phyloP scores from a whole-genome alignment of 2,329 filamentous ascomycete genomes.

The Cadophora sp. region DNA sequence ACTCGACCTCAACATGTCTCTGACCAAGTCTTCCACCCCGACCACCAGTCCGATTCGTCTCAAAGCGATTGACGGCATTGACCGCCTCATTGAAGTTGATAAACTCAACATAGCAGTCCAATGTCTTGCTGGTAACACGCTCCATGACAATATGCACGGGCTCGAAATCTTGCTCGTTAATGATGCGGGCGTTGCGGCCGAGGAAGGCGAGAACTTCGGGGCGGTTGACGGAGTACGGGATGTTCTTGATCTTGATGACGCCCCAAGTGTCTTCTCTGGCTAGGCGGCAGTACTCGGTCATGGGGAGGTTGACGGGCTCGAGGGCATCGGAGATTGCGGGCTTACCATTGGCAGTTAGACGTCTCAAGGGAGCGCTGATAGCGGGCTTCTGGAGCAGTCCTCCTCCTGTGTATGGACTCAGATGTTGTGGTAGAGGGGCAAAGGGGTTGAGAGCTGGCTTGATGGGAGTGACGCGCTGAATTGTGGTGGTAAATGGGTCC shows the following conservation, averaged over 20 bases:
- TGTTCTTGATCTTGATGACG: conserved; percentile 49
- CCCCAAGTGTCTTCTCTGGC: conserved; percentile 40
- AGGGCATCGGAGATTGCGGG: conserved; percentile 41
- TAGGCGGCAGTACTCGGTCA: conserved; percentile 45
- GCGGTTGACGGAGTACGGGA: conserved; percentile 60
- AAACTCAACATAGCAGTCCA: conserved; percentile 67
- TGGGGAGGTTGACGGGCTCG: conserved; percentile 43
- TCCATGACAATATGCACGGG: conserved; percentile 71
- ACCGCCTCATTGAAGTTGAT: conserved; percentile 58
- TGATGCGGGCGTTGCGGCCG: conserved; percentile 61
- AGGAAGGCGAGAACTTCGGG: conserved; percentile 64
- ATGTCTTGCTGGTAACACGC: conserved; percentile 65
- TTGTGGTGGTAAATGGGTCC: conserved; percentile 26
- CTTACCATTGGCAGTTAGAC: conserved; percentile 35
- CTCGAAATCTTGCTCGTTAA: conserved; percentile 58
- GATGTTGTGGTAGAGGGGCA: neutral
- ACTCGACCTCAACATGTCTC: conserved; percentile 61
- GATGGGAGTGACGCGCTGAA: neutral
- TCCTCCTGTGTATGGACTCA: conserved; percentile 21
- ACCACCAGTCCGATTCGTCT: conserved; percentile 45
- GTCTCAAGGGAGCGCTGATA: conserved; percentile 14
- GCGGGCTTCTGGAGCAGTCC: conserved; percentile 4
- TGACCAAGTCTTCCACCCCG: conserved; percentile 60
- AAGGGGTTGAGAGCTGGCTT: conserved; percentile 27
- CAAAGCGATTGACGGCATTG: conserved; percentile 57